Conservation (phyloP, 2,329 filamentous ascomycete species). For the Claviceps fusiformis region DNA sequence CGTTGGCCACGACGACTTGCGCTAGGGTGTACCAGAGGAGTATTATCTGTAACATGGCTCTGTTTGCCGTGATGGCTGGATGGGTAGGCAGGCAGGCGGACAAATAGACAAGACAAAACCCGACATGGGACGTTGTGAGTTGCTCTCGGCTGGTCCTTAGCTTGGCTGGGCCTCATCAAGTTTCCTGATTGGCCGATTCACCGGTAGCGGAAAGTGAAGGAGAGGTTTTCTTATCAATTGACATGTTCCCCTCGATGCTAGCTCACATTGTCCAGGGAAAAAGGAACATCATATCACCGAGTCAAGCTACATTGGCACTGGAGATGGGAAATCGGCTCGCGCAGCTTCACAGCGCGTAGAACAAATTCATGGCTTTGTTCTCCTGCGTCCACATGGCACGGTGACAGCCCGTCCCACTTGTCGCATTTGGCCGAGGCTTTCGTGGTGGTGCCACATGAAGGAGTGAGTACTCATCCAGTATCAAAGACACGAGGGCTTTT, state of each 20-base stretch:
- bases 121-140: neutral
- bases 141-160: neutral
- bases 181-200: neutral
- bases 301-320: too few relatives aligned
- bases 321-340: too few relatives aligned
- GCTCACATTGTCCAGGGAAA: too few relatives aligned
- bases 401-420: neutral
- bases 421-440: neutral
- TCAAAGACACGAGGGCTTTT: too few relatives aligned
- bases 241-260: too few relatives aligned
- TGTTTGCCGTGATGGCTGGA: neutral
- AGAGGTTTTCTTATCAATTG: too few relatives aligned
- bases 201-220: too few relatives aligned
- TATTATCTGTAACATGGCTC: neutral
- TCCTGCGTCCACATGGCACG: neutral
- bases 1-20: constrained; percentile 47
- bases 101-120: too few relatives aligned
- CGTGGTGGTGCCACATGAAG: neutral
- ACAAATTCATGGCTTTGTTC: too few relatives aligned
- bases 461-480: too few relatives aligned
- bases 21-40: constrained; percentile 4
- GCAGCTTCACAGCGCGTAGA: too few relatives aligned
- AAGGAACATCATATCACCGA: too few relatives aligned
- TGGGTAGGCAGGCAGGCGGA: neutral
- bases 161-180: neutral